Conservation (phyloP, 441 rosid species). For the Corymbia citriodora region DNA sequence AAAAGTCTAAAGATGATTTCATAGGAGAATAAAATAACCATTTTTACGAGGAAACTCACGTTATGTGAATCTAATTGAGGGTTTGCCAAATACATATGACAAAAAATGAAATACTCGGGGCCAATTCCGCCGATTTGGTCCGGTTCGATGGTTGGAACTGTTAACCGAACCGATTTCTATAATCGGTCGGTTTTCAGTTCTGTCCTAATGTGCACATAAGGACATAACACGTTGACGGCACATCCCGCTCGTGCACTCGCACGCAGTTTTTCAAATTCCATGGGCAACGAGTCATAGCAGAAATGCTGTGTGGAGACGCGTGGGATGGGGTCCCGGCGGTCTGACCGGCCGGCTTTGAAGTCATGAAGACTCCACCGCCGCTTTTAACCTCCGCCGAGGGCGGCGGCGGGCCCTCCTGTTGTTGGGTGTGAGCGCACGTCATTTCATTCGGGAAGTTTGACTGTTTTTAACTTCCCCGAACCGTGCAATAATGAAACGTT, state of each 20-base stretch:
- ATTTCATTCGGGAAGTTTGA: not conserved
- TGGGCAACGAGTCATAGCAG: not conserved
- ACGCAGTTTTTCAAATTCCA: not conserved
- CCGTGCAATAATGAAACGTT: not conserved
- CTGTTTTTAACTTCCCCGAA: not conserved
- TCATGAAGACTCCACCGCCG: not conserved
- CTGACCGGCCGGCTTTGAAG: not conserved
- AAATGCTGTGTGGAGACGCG: not conserved
- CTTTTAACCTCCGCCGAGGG: not conserved
- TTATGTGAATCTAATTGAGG: not conserved
- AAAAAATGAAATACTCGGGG: not conserved
- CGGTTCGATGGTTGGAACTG: too few species aligned
- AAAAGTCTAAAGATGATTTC: not conserved
- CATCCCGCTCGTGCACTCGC: not conserved
- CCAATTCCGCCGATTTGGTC: rapidly evolving
- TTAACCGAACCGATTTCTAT: too few species aligned
- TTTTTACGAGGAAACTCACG: not conserved
- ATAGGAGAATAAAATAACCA: not conserved
- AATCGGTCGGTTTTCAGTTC: not conserved
- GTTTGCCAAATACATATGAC: too few species aligned
- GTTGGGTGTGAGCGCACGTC: not conserved
- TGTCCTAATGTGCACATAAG: not conserved
- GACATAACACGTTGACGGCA: not conserved
- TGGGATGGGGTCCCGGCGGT: not conserved
- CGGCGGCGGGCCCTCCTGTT: not conserved